phyloP scores from a whole-genome alignment of 208 protist genomes.

The Leishmania arabica region DNA sequence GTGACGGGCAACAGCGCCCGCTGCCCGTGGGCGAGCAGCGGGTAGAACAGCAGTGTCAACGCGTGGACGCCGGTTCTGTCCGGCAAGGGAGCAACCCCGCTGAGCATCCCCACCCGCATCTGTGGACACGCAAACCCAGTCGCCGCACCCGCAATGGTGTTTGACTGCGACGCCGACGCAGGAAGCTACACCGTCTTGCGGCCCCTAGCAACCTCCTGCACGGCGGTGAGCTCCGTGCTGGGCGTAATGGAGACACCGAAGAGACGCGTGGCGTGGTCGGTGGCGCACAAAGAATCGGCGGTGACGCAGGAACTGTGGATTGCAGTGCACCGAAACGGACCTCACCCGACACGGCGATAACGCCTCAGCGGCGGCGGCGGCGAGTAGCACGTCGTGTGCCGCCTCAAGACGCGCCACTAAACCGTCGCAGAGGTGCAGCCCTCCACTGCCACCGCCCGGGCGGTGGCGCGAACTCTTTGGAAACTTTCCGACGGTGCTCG shows the following conservation, averaged over 20 bases:
- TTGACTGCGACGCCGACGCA: slow-evolving; percentile 17
- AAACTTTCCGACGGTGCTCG: not conserved
- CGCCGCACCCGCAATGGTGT: slow-evolving; percentile 6
- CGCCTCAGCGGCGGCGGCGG: too few species aligned
- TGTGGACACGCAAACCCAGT: not conserved
- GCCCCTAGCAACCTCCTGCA: slow-evolving; percentile 41
- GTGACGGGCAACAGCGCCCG: slow-evolving; percentile 28
- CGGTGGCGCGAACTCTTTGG: slow-evolving; percentile 12
- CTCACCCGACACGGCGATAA: not conserved
- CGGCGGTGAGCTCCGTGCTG: slow-evolving; percentile 17
- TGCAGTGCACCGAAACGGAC: slow-evolving; percentile 11
- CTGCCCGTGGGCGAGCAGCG: slow-evolving; percentile 40
- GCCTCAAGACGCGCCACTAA: too few species aligned
- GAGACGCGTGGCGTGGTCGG: slow-evolving; percentile 30
- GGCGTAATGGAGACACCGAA: slow-evolving; percentile 32
- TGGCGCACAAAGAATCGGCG: slow-evolving; percentile 10
- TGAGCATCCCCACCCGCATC: slow-evolving; percentile 9
- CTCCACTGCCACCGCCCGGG: slow-evolving; percentile 8
- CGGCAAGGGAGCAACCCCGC: slow-evolving; percentile 20
- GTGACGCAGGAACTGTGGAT: slow-evolving; percentile 35
- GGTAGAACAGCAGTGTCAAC: slow-evolving; percentile 12
- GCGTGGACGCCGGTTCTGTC: slow-evolving; percentile 13
- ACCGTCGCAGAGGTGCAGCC: too few species aligned
- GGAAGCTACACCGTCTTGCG: slow-evolving; percentile 35
- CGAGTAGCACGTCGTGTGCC: too few species aligned